Conservation (phyloP, 345 rosid species). For the Draba incana region DNA sequence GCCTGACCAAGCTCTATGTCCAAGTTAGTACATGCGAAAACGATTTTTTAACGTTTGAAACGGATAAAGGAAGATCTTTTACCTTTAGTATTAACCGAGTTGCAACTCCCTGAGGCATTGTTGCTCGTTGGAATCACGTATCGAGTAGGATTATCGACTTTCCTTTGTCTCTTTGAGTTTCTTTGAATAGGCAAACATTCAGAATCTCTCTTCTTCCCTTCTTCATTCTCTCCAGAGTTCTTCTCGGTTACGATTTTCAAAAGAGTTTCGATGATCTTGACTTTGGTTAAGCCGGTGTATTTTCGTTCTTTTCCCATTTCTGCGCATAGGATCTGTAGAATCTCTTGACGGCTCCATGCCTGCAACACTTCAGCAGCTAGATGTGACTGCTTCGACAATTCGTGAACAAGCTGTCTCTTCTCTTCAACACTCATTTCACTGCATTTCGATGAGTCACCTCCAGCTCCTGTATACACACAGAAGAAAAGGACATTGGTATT, state of each 20-base stretch:
- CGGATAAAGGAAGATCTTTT: not conserved
- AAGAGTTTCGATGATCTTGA: constrained; percentile 75
- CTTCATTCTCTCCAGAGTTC: constrained; percentile 53
- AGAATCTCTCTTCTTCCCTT: constrained; percentile 44
- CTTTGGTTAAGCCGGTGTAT: constrained; percentile 72
- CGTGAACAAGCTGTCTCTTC: constrained; percentile 68
- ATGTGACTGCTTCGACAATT: constrained; percentile 57
- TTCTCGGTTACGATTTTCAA: constrained; percentile 61
- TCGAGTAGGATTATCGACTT: constrained; percentile 39
- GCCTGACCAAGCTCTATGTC: constrained; percentile 29
- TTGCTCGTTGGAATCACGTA: constrained; percentile 36
- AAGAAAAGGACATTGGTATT: not conserved
- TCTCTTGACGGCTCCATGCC: constrained; percentile 77
- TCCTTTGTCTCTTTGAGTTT: constrained; percentile 39
- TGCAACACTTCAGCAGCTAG: constrained; percentile 69
- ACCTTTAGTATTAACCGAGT: constrained; percentile 37
- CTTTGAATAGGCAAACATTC: constrained; percentile 37
- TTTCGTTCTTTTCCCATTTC: constrained; percentile 86
- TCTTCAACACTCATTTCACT: constrained; percentile 64
- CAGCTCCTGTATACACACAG: constrained; percentile 32
- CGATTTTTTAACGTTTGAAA: not conserved
- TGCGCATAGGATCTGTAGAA: constrained; percentile 76
- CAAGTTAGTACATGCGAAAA: constrained; percentile 27
- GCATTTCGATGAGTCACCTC: constrained; percentile 57
- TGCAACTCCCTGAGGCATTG: constrained; percentile 39